Conservation (phyloP, 352 stramenopile genomes). For the Pythium chondricola region DNA sequence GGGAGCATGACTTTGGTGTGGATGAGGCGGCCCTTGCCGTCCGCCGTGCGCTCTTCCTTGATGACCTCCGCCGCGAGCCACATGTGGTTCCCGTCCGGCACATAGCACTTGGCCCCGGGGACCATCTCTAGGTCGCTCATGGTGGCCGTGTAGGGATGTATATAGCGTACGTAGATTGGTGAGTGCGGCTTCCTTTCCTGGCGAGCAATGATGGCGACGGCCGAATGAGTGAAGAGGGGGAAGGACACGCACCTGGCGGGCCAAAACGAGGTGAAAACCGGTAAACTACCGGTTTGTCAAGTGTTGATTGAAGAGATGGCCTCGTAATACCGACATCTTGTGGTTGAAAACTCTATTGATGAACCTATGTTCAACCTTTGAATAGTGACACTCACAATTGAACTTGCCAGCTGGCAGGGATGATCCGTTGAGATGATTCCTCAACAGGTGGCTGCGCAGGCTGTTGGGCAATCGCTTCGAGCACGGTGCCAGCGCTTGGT, state of each 20-base stretch:
- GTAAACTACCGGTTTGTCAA: constrained; percentile 12
- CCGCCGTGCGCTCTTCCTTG: constrained; percentile 53
- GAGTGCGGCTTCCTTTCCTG: neutral
- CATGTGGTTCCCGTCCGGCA: constrained; percentile 79
- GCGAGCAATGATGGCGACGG: neutral
- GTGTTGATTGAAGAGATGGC: constrained; percentile 4
- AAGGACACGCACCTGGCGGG: constrained; percentile 1
- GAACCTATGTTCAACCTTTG: too few species aligned
- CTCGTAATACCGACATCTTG: constrained; percentile 1
- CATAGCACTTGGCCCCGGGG: constrained; percentile 75
- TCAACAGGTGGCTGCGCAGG: too few species aligned
- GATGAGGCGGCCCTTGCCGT: constrained; percentile 62
- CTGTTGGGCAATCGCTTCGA: too few species aligned
- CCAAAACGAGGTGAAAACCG: constrained; percentile 21
- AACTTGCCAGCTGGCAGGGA: too few species aligned
- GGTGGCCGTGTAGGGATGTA: constrained; percentile 1
- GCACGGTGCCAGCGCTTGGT: too few species aligned
- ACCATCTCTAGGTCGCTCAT: constrained; percentile 48
- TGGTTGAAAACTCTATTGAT: neutral
- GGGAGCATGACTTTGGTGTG: constrained; percentile 54
- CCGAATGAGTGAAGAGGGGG: neutral
- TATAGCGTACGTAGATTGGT: constrained; percentile 3
- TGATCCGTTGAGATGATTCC: too few species aligned
- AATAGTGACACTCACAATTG: too few species aligned
- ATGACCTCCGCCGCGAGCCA: constrained; percentile 77